Base-by-base conservation (phyloP, 257 asterid genomes). In the Vinca minor region DNA sequence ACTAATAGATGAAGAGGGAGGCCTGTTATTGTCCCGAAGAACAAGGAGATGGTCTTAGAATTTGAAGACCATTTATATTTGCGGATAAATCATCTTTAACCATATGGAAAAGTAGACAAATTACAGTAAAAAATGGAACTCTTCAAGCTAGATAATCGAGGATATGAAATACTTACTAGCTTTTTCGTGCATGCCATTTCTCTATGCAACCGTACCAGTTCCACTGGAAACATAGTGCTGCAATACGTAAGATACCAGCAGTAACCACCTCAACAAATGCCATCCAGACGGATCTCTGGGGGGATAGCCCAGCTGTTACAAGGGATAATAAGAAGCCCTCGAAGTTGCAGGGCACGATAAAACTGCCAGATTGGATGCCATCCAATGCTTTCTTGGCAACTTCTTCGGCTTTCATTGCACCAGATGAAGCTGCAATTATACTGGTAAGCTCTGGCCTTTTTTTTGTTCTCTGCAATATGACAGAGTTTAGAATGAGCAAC, bases 351-450 rank as follows among this genome's bases (percentile, higher is more conserved):
- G 95, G 81, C 35, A 93, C 87, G 17, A 82, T 73, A 63, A 89
- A 93, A 8, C 82, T 73, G 21, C 85, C 94, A 5, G 84, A 80
- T 62, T 80, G 83, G 28, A 93, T 85, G 48, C 96, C 99, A 0
- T 63, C 48, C 74, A 90, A 69, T 8, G 96, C 67, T 41, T 82
- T 87, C 64, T 75, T 64, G 38, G 99, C 99, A 17, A 93, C 99
- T 29, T 83, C 87, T 12, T 86, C 91, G 8, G 99, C 94, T 79
- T 84, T 89, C 97, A 89, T 87, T 65, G 89, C 85, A 36, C 96
- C 95, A 63, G 99, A 89, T 61, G 97, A 90, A 68, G 82, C 88
- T 17, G 99, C 96, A 79, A 93, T 79, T 48, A 84, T 75, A 50
- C 75, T 81, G 15, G 97, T 87, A 46, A 93, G 84, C 68, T 71